Evolutionary conservation across 768 basidiomycete species (phyloP).

Genomic region (Termitomyces sp.): DNA sequence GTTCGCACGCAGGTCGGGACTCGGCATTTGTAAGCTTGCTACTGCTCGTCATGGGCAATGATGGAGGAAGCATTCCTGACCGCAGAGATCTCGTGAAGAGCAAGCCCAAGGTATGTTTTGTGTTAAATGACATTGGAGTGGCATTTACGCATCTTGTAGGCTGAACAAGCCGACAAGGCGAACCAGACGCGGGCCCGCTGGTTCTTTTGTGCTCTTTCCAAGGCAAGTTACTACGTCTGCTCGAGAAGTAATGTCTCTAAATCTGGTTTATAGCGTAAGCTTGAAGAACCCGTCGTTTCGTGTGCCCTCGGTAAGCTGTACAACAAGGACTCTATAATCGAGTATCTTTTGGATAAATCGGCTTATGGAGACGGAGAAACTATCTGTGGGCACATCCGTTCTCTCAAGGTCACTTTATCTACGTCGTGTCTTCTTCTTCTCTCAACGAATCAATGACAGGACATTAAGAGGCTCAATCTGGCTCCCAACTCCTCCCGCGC

Average conservation of each 20-base stretch:
- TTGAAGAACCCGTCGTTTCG: conserved; percentile 86
- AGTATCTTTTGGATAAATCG: conserved; percentile 78
- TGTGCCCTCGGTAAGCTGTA: conserved; percentile 93
- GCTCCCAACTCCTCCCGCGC: conserved; percentile 60
- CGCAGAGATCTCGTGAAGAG: conserved; percentile 71
- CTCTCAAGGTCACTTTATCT: conserved; percentile 60
- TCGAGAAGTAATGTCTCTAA: conserved; percentile 43
- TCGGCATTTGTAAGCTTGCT: conserved; percentile 30
- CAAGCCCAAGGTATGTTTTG: conserved; percentile 54
- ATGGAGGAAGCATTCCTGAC: conserved; percentile 86
- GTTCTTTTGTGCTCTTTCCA: conserved; percentile 94
- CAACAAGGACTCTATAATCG: conserved; percentile 92
- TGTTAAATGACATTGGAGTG: background rate
- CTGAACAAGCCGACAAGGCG: conserved; percentile 86
- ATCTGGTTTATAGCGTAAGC: conserved; percentile 54
- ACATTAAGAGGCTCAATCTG: conserved; percentile 79
- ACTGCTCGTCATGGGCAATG: conserved; percentile 66
- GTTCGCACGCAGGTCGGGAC: background rate
- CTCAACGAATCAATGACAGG: conserved; percentile 36
- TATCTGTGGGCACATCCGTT: conserved; percentile 59
- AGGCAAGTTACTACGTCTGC: conserved; percentile 44
- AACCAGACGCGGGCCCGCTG: conserved; percentile 84
- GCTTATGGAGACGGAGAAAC: conserved; percentile 87
- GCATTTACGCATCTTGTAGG: conserved; percentile 25
- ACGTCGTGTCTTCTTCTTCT: background rate